These are phyloP conservation scores for Corylus avellana DNA, from an alignment of 306 rosid species.

Conservation along the genomic window DNA sequence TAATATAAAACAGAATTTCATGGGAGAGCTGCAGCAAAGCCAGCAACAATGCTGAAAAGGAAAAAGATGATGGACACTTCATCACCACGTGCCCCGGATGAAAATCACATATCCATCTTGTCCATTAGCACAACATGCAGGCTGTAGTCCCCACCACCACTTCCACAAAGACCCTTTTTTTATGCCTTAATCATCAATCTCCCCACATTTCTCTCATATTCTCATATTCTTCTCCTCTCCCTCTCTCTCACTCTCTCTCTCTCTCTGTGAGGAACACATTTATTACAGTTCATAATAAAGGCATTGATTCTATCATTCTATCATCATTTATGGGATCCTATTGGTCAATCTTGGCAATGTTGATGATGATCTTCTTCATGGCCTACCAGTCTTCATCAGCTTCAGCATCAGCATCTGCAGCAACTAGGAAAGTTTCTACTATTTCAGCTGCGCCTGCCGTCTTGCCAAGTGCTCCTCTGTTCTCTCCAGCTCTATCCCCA, in stretches of 20 bases:
- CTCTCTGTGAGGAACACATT: constrained; percentile 4
- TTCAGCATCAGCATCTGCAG: constrained; percentile 22
- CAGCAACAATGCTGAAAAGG: not conserved
- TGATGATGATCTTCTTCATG: constrained; percentile 21
- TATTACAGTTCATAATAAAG: constrained; percentile 21
- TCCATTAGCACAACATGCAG: constrained; percentile 26
- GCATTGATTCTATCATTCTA: constrained; percentile 12
- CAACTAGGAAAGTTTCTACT: constrained; percentile 26
- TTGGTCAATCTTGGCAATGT: constrained; percentile 24
- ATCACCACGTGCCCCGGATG: constrained; percentile 18
- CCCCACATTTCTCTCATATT: not conserved
- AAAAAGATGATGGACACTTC: constrained; percentile 23
- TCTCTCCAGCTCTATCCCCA: constrained; percentile 43
- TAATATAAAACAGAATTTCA: not conserved
- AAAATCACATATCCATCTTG: constrained; percentile 20
- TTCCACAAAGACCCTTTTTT: constrained; percentile 25
- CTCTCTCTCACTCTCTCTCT: not conserved
- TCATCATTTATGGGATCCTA: constrained; percentile 48
- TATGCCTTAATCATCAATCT: constrained; percentile 19
- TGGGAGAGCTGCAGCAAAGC: not conserved
- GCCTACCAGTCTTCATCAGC: constrained; percentile 25
- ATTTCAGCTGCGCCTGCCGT: constrained; percentile 54
- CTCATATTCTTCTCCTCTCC: not conserved
- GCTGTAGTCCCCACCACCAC: constrained; percentile 43
- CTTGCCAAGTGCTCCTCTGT: constrained; percentile 35